A percentile compares a stretch with the other conserved stretches of the same genome.
Evolutionary conservation across 768 basidiomycete species (phyloP).

Genomic region (Mycena sanguinolenta): DNA sequence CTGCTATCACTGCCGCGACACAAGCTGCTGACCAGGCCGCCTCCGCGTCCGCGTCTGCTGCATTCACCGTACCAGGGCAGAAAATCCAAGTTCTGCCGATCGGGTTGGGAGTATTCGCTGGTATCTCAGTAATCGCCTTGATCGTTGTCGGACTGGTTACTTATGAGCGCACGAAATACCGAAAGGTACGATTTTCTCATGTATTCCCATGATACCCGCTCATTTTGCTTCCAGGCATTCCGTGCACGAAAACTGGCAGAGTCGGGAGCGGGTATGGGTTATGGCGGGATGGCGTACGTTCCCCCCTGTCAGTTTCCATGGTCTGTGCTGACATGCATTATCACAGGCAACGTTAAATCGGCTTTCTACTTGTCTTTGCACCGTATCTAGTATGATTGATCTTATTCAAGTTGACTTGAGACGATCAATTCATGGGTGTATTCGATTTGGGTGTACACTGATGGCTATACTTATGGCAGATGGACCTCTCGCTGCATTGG

Average conservation of each 20-base stretch:
- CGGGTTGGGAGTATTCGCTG: constrained; percentile 87
- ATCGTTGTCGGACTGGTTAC: constrained; percentile 88
- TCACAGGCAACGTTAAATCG: constrained; percentile 35
- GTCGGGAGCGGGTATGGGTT: constrained; percentile 68
- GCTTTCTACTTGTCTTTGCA: constrained; percentile 31
- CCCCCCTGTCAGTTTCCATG: background rate
- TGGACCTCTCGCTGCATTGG: constrained; percentile 27
- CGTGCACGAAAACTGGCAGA: constrained; percentile 81
- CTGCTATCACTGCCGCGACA: constrained; percentile 18
- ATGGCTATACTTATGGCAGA: constrained; percentile 29
- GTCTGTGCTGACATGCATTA: background rate
- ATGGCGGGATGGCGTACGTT: constrained; percentile 68
- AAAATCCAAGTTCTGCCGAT: constrained; percentile 82
- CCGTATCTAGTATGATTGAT: constrained; percentile 28
- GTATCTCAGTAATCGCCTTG: constrained; percentile 86
- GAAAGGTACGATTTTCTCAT: constrained; percentile 68
- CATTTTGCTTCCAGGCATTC: constrained; percentile 66
- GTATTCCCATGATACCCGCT: constrained; percentile 13
- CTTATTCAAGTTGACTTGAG: constrained; percentile 36
- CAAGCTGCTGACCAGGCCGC: constrained; percentile 49
- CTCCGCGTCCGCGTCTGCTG: constrained; percentile 51
- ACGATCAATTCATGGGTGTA: constrained; percentile 25
- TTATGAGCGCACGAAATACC: constrained; percentile 88
- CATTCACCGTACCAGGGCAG: constrained; percentile 80
- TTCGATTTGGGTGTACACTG: constrained; percentile 33